Base-by-base conservation (phyloP, 306 rosid species). In the Acacia crassicarpa region DNA sequence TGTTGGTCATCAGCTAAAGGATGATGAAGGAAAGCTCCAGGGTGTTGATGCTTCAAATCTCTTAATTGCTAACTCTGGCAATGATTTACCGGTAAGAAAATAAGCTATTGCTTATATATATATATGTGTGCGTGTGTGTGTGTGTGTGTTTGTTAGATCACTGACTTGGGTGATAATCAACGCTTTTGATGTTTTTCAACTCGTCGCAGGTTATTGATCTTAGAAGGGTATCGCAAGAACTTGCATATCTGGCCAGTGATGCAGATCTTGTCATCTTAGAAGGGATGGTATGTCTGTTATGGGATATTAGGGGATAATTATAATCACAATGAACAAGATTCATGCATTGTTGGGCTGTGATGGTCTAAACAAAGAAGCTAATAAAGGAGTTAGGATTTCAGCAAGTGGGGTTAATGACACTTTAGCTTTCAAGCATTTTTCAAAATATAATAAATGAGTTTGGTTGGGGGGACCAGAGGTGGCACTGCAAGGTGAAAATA, bases 81-180 rank as follows among this genome's bases (percentile, higher is more conserved):
- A 91, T 85, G 99, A 88, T 87, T 89, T 95, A 72, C 99, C 99
- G 62, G 99, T 95, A 87, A 91, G 94, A 71, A 81, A 78, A 48
- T 38, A 43, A 33, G 45, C 41, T 84, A 44, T 69, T 49, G 11
- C 40, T 30, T 9, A 22, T 9, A 8, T n/a, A n/a, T n/a, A n/a
- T n/a, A n/a, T n/a, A n/a, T 9, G 6, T n/a, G 17, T 4, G 17
- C 0, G 2, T 9, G 5, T 27, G 46, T 9, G 6, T n/a, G 17
- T 4, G 17, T 0, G 2, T 9, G 5, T 27, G 46, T 15, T 30
- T 27, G 13, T 67, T 70, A 59, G 67, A 15, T 61, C 41, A 63
- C 43, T n/a, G 32, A 75, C 63, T 41, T 65, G 46, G 62, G 41
- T 65, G 78, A 61, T 78, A 49, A 43, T 45, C 58, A 67, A 41